phyloP scores from a whole-genome alignment of 75 land plant species.

The Pinus albicaulis region DNA sequence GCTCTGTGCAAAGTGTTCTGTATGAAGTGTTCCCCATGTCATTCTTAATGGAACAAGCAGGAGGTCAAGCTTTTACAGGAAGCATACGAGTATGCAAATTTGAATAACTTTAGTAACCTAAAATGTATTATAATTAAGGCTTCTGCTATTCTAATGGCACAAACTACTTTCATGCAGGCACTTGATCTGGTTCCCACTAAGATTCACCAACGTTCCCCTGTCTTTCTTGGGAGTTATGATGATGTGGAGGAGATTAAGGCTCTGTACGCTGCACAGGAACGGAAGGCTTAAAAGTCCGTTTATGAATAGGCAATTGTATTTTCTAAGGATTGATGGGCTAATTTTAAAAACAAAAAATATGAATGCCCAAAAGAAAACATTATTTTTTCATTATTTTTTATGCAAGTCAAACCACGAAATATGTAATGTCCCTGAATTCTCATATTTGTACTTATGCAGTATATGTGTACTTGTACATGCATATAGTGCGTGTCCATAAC shows the following conservation, averaged over 20 bases:
- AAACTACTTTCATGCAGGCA: conserved; percentile 47
- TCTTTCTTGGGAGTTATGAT: conserved; percentile 94
- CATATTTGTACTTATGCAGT: no score
- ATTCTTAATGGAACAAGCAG: conserved; percentile 97
- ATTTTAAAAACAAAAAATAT: no score
- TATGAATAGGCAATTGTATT: no score
- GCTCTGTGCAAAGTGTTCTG: conserved; percentile 69
- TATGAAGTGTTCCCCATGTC: conserved; percentile 99
- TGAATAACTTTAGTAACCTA: neutral
- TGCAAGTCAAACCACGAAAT: no score
- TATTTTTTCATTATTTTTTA: no score
- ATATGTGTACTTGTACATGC: no score
- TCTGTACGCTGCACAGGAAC: conserved; percentile 46
- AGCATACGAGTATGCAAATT: conserved; percentile 64
- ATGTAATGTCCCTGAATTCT: no score
- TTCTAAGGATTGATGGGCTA: no score
- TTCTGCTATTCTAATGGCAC: neutral
- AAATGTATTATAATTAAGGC: neutral
- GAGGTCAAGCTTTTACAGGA: conserved; percentile 96
- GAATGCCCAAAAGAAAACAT: no score
- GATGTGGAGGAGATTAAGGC: conserved; percentile 92
- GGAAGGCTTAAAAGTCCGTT: no score
- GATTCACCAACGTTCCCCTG: conserved; percentile 86
- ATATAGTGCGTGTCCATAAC: no score
- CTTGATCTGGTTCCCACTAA: conserved; percentile 83